phyloP scores from a whole-genome alignment of 1,139 yeast genomes.

The Arxiozyma bovina region DNA sequence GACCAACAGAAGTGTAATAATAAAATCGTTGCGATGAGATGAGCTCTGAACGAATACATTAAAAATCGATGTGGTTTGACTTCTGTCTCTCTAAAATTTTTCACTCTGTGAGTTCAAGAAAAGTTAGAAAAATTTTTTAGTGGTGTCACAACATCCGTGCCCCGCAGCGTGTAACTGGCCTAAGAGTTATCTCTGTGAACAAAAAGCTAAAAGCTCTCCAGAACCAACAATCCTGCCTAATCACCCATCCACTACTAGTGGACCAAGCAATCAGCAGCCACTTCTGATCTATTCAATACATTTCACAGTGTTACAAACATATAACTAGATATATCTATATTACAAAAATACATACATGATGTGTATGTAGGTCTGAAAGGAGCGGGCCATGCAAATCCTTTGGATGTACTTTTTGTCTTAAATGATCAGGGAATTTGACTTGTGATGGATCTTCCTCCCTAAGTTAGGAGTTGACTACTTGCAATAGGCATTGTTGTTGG shows the following conservation, averaged over 20 bases:
- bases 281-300: background rate
- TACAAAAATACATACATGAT: background rate
- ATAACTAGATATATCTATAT: background rate
- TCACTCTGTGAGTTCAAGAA: background rate
- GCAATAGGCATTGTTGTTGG: slow-evolving; percentile 25
- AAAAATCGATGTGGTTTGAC: background rate
- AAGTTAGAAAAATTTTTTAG: too few species aligned
- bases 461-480: background rate
- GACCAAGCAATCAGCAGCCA: background rate
- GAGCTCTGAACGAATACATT: background rate
- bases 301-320: background rate
- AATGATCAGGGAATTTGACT: slow-evolving; percentile 4
- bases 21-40: background rate
- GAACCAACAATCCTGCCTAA: background rate
- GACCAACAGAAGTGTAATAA: background rate
- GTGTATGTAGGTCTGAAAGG: background rate
- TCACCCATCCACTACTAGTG: background rate
- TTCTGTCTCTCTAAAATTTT: too few species aligned
- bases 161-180: background rate
- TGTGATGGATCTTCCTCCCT: slow-evolving; percentile 2
- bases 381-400: slow-evolving; percentile 39
- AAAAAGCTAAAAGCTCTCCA: background rate
- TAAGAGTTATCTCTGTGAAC: background rate
- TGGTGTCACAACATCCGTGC: background rate
- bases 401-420: slow-evolving; percentile 12